phyloP scores from a whole-genome alignment of 1,139 yeast species.

The Meyerozyma smithsonii region DNA sequence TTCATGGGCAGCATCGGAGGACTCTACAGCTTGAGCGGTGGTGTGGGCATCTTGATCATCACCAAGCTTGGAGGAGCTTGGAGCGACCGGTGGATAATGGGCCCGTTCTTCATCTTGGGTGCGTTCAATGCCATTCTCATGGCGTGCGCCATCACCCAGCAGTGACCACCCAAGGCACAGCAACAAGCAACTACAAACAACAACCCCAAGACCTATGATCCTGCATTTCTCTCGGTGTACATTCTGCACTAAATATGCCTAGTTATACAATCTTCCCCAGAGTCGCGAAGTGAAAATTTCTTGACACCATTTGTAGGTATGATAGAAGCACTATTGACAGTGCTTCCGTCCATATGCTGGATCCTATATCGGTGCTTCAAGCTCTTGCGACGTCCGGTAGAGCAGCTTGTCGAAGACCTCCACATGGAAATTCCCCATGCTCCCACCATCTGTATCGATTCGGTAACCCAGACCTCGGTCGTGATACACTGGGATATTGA shows the following conservation, averaged over 20 bases:
- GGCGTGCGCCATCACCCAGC: conserved; percentile 2
- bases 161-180: not conserved
- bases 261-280: not conserved
- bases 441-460: conserved; percentile 38
- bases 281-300: conserved; percentile 3
- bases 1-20: conserved; percentile 66
- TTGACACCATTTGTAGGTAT: conserved; percentile 12
- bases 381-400: conserved; percentile 34
- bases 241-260: not conserved
- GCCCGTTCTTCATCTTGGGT: conserved; percentile 57
- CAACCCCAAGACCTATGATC: not conserved
- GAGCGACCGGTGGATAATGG: conserved; percentile 54
- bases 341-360: conserved; percentile 41
- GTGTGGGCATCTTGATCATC: conserved; percentile 59
- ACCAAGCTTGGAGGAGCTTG: conserved; percentile 59
- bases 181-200: not conserved
- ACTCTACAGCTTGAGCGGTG: conserved; percentile 62
- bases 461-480: conserved; percentile 25
- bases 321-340: conserved; percentile 40
- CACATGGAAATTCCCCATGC: conserved; percentile 40
- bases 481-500: conserved; percentile 44
- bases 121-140: conserved; percentile 29
- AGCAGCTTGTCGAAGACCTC: conserved; percentile 31
- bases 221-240: not conserved
- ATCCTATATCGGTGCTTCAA: conserved; percentile 35